Evolutionary conservation across 2,329 filamentous ascomycete genomes (phyloP).

Genomic region (Penicillium sp.): DNA sequence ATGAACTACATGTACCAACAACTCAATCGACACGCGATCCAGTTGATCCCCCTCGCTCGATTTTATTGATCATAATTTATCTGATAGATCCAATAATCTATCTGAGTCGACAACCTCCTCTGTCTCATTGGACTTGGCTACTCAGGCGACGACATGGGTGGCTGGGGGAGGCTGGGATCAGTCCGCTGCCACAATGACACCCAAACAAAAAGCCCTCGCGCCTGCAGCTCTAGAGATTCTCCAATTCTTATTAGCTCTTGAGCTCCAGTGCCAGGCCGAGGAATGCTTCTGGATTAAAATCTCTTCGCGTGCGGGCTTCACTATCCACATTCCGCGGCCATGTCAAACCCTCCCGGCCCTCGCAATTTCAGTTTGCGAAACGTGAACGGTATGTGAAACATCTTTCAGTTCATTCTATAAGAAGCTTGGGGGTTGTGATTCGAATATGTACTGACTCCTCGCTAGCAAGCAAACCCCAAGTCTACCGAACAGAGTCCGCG

Average conservation of each 20-base stretch:
- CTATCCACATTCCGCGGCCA: slow-evolving; percentile 16
- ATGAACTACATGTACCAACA: slow-evolving; percentile 8
- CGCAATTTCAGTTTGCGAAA: slow-evolving; percentile 23
- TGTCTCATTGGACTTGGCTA: slow-evolving; percentile 19
- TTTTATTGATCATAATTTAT: slow-evolving; percentile 5
- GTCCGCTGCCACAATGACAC: slow-evolving; percentile 14
- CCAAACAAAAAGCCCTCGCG: slow-evolving; percentile 21
- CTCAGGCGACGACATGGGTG: slow-evolving; percentile 11
- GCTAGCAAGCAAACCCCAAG: slow-evolving; percentile 42
- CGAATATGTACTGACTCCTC: slow-evolving; percentile 9
- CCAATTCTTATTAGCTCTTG: slow-evolving; percentile 10
- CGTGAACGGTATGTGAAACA: slow-evolving; percentile 20
- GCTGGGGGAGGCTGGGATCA: slow-evolving; percentile 25
- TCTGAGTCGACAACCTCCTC: slow-evolving; percentile 12
- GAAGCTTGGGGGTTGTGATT: not conserved
- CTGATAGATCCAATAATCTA: slow-evolving; percentile 7
- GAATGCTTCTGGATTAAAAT: slow-evolving; percentile 22
- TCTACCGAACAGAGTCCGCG: slow-evolving; percentile 40
- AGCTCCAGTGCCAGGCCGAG: slow-evolving; percentile 9
- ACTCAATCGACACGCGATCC: slow-evolving; percentile 8
- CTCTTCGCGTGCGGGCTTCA: slow-evolving; percentile 13
- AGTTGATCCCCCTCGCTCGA: slow-evolving; percentile 3
- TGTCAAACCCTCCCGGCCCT: slow-evolving; percentile 13
- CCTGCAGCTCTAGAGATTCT: slow-evolving; percentile 8
- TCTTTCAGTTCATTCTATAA: not conserved